Conservation (phyloP, 495 filamentous ascomycete species). For the Neurospora sp. region DNA sequence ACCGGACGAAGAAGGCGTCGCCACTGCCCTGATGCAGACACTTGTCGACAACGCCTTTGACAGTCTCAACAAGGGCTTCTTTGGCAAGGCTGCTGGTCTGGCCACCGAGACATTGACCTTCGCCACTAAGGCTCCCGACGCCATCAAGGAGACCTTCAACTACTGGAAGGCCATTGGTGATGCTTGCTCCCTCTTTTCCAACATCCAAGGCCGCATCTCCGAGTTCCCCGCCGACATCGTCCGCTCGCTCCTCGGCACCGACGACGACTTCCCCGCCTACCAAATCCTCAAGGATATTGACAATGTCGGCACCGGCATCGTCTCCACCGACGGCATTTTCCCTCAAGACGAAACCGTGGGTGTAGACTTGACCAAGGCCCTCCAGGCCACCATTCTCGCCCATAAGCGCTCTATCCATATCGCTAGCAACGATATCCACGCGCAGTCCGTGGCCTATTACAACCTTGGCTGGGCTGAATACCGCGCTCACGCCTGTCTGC, state of each 20-base stretch:
- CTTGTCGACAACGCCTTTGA: conserved; percentile 71
- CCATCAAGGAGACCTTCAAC: conserved; percentile 65
- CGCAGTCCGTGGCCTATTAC: conserved; percentile 93
- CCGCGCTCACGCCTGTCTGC: conserved; percentile 58
- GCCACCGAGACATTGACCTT: conserved; percentile 36
- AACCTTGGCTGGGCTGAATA: conserved; percentile 94
- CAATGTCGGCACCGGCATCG: conserved; percentile 45
- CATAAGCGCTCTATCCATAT: conserved; percentile 76
- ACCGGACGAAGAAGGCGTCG: conserved; percentile 72
- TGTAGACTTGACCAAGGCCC: conserved; percentile 36
- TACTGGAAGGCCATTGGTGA: conserved; percentile 93
- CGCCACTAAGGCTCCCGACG: conserved; percentile 23
- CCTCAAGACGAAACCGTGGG: conserved; percentile 38
- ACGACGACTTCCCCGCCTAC: conserved; percentile 44
- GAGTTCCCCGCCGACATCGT: conserved; percentile 49
- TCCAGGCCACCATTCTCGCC: conserved; percentile 66
- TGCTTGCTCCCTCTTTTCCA: conserved; percentile 72
- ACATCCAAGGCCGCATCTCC: conserved; percentile 52
- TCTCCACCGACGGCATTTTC: conserved; percentile 32
- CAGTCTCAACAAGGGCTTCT: conserved; percentile 69
- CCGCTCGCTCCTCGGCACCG: conserved; percentile 41
- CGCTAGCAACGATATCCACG: conserved; percentile 65
- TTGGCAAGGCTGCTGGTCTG: conserved; percentile 63
- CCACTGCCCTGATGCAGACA: conserved; percentile 77
- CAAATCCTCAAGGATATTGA: conserved; percentile 62